phyloP scores from a whole-genome alignment of 176 grass and related monocot species.

The Phyllostachys edulis region DNA sequence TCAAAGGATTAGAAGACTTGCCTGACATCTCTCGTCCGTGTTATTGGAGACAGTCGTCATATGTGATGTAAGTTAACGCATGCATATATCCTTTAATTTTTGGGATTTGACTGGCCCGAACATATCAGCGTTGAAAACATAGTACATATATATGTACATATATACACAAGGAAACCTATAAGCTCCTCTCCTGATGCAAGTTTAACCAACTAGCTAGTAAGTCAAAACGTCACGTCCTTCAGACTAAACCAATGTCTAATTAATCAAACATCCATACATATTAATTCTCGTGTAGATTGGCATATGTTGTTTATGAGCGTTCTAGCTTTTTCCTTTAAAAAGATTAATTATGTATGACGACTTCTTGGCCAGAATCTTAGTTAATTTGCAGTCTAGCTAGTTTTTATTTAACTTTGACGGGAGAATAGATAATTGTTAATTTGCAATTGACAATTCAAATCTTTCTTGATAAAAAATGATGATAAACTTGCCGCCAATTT shows the following conservation, averaged over 20 bases:
- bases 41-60: background rate
- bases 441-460: background rate
- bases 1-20: background rate
- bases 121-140: slow-evolving; percentile 5
- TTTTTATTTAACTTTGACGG: too few species aligned
- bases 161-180: background rate
- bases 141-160: background rate
- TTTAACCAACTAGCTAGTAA: background rate
- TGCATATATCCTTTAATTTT: background rate
- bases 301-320: background rate
- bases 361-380: background rate
- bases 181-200: background rate
- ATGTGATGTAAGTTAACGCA: background rate
- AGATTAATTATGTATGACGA: background rate
- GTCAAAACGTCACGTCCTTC: slow-evolving; percentile 12
- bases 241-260: background rate
- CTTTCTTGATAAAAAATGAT: background rate
- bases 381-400: too few species aligned
- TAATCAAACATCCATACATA: background rate
- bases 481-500: background rate
- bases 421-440: too few species aligned
- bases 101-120: slow-evolving; percentile 20
- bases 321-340: background rate
- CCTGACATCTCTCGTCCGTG: background rate
- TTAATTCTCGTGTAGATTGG: background rate